phyloP scores from a whole-genome alignment of 306 rosid species.

The Betula pendula region DNA sequence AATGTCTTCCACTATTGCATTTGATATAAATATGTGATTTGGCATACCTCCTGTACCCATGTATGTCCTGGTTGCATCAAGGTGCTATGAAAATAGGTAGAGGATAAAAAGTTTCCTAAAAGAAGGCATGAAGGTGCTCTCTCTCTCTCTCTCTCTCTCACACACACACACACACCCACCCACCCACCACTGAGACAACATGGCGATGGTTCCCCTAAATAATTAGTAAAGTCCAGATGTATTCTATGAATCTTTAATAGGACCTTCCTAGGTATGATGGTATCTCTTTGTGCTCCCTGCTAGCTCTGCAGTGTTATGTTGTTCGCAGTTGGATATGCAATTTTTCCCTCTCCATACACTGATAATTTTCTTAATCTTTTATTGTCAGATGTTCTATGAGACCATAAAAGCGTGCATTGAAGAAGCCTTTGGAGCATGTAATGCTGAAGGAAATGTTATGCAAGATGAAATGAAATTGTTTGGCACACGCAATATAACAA shows the following conservation, averaged over 20 bases:
- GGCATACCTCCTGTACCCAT: neutral
- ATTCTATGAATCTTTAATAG: neutral
- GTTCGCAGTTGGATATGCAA: neutral
- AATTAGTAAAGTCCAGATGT: too few species aligned
- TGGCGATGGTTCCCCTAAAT: too few species aligned
- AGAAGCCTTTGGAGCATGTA: slow-evolving; percentile 48
- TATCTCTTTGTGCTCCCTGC: neutral
- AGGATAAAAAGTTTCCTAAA: neutral
- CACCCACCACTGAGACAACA: too few species aligned
- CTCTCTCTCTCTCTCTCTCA: too few species aligned
- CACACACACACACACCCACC: too few species aligned
- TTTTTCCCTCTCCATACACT: neutral
- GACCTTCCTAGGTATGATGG: neutral
- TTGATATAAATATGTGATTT: neutral
- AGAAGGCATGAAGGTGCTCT: neutral
- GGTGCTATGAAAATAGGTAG: neutral
- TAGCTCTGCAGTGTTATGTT: neutral
- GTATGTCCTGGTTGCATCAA: neutral
- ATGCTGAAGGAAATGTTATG: slow-evolving; percentile 31
- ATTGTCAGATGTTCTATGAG: slow-evolving; percentile 68
- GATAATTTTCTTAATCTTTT: slow-evolving; percentile 5
- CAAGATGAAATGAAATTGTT: slow-evolving; percentile 35
- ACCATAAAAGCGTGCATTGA: slow-evolving; percentile 53
- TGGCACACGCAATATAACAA: slow-evolving; percentile 27
- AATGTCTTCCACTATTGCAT: too few species aligned